Evolutionary conservation across 2,329 filamentous ascomycete species (phyloP), one percentile per base, ranked within the genome.

Genomic region (Aspergillus fumigatus): DNA sequence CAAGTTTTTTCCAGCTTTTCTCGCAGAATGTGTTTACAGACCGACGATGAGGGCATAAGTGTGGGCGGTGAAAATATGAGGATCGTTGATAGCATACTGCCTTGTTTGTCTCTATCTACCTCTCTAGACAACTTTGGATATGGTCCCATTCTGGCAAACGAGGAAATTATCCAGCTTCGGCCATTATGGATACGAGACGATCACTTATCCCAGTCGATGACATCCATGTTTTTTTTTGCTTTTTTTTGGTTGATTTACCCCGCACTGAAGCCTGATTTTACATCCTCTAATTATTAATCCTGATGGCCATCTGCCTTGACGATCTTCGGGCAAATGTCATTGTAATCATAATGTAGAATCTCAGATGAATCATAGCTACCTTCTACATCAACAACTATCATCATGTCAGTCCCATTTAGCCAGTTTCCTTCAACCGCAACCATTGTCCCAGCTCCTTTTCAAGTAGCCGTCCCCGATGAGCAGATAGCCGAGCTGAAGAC

Each of bases 401-500:
- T 19, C 23, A 71, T 71, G 69, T 52, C 65, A 52, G 49, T 62
- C 3, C 55, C 64, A 35, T 75, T 66, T 41, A 60, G 59, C 47
- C 67, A 60, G 7, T 52, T 77, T 4, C 78, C 77, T 14, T 53
- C 70, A 26, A 63, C 66, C 32, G 70, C 74, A 21, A 70, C 70
- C 52, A 64, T 75, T 10, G 54, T 71, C 14, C 70, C 73, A 5
- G 71, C 69, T 19, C 75, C 76, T 0, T 82, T 81, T 67, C 75
- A 67, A 8, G 70, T 76, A 21, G 61, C 71, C 14, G 69, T 81
- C 6, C 66, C 76, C 1, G 76, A 81, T 5, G 64, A 74, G 23
- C 73, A 78, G 40, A 56, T 84, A 1, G 57, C 72, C 17, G 75
- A 80, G 14, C 76, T 84, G 58, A 72, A 75, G 53, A 71, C 76